Percentiles rank a stretch among this genome's conserved stretches.
Conservation (phyloP, 73 alveolate species). For the Halteria grandinella region DNA sequence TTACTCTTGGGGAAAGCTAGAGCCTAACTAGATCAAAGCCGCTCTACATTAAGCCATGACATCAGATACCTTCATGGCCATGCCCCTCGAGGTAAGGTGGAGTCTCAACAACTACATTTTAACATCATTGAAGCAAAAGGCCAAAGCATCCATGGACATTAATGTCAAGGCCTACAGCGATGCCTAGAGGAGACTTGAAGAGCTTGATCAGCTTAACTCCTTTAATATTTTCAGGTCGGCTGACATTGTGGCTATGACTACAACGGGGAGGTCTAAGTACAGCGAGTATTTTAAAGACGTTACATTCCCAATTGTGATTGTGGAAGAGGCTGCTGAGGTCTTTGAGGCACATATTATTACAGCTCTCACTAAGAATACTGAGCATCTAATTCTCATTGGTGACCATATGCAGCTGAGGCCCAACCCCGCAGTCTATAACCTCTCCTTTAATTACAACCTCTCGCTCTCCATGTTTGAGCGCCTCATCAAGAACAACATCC, state of each 20-base stretch:
- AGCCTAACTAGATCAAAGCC: too few relatives aligned
- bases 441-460: slow-evolving; percentile 73
- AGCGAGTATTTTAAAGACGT: slow-evolving; percentile 58
- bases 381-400: slow-evolving; percentile 86
- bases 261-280: slow-evolving; percentile 75
- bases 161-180: too few relatives aligned
- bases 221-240: not conserved
- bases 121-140: too few relatives aligned
- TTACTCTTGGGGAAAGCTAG: too few relatives aligned
- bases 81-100: too few relatives aligned
- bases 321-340: slow-evolving; percentile 96
- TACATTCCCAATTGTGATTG: slow-evolving; percentile 76
- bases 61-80: too few relatives aligned
- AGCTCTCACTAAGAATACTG: slow-evolving; percentile 63
- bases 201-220: too few relatives aligned
- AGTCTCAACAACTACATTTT: too few relatives aligned
- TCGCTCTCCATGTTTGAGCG: slow-evolving; percentile 88
- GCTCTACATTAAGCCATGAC: too few relatives aligned
- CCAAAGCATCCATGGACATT: too few relatives aligned
- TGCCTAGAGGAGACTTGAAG: too few relatives aligned
- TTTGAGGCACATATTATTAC: slow-evolving; percentile 84
- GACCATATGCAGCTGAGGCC: slow-evolving; percentile 92
- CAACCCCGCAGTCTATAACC: slow-evolving; percentile 65
- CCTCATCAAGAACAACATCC: slow-evolving; percentile 69
- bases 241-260: slow-evolving; percentile 73